phyloP scores from a whole-genome alignment of 768 basidiomycete species.

The Trametes gibbosa region DNA sequence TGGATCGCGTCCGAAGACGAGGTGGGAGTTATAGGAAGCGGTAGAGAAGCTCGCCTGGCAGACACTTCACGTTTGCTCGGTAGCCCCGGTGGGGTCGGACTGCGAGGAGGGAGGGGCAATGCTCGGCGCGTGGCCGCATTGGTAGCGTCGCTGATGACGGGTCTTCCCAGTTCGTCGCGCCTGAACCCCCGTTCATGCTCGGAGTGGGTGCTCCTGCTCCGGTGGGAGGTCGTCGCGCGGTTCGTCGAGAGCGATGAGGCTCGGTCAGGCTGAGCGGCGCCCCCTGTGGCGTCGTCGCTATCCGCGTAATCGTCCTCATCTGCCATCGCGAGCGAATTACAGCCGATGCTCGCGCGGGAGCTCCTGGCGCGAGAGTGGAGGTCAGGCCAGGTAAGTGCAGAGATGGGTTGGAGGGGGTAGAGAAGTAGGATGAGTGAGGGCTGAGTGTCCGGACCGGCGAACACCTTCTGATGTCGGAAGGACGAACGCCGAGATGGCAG shows the following conservation, averaged over 20 bases:
- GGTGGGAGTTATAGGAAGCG: conserved; percentile 17
- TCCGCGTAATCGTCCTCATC: conserved; percentile 3
- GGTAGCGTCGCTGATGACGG: conserved; percentile 10
- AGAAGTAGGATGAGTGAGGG: conserved; percentile 22
- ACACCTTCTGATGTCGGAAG: conserved; percentile 24
- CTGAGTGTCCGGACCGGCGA: conserved; percentile 23
- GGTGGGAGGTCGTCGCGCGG: conserved; percentile 25
- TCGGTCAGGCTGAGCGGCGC: too few relatives aligned
- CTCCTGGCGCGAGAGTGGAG: conserved; percentile 22
- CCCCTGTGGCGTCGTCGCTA: background rate
- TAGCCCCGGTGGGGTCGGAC: conserved; percentile 26
- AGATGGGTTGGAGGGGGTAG: conserved; percentile 23
- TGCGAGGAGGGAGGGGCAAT: conserved; percentile 20
- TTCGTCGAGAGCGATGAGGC: conserved; percentile 21
- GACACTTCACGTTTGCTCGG: conserved; percentile 15
- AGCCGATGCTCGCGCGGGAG: background rate
- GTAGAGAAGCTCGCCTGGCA: conserved; percentile 2
- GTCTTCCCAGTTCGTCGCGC: conserved; percentile 11
- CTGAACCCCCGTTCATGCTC: background rate
- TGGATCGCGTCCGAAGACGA: conserved; percentile 6
- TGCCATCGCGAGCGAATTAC: conserved; percentile 12
- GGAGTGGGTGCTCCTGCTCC: conserved; percentile 8
- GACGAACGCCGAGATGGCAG: conserved; percentile 22
- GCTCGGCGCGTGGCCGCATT: conserved; percentile 7
- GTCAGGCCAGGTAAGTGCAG: conserved; percentile 29